These are phyloP conservation scores for Berkeleyomyces rouxiae DNA, from an alignment of 2,329 filamentous ascomycete genomes.

Conservation along the genomic window DNA sequence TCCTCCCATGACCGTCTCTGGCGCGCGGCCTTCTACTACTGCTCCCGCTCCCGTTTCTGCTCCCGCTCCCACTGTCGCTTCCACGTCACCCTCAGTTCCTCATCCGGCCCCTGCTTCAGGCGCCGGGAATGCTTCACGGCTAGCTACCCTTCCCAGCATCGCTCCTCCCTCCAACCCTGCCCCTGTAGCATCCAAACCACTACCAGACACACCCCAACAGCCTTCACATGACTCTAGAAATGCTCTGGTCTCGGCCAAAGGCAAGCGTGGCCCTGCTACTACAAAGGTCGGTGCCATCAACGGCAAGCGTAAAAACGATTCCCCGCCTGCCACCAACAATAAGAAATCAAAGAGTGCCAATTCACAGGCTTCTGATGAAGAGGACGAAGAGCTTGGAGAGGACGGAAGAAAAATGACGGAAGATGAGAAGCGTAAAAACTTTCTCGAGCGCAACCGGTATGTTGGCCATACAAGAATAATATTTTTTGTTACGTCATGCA, in stretches of 20 bases:
- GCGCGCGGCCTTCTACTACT: neutral
- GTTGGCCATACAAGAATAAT: conserved; percentile 18
- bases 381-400: conserved; percentile 25
- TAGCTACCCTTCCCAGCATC: neutral
- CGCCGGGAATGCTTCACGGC: neutral
- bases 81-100: neutral
- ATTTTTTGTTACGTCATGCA: conserved; percentile 14
- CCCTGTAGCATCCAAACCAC: conserved; percentile 32
- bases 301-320: conserved; percentile 42
- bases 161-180: conserved; percentile 21
- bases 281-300: conserved; percentile 34
- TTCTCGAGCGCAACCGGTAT: conserved; percentile 88
- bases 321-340: conserved; percentile 36
- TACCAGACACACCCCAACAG: conserved; percentile 29
- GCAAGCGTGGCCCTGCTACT: conserved; percentile 1
- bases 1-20: neutral
- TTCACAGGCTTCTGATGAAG: conserved; percentile 19
- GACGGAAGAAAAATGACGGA: conserved; percentile 76
- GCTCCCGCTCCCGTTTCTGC: neutral
- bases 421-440: conserved; percentile 96
- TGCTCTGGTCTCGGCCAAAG: neutral
- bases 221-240: conserved; percentile 14
- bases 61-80: neutral
- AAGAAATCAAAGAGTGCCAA: conserved; percentile 57
- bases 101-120: neutral